A percentile compares a stretch with the other conserved stretches of the same genome.
phyloP scores from a whole-genome alignment of 1,139 yeast genomes.

The Pichia kudriavzevii region DNA sequence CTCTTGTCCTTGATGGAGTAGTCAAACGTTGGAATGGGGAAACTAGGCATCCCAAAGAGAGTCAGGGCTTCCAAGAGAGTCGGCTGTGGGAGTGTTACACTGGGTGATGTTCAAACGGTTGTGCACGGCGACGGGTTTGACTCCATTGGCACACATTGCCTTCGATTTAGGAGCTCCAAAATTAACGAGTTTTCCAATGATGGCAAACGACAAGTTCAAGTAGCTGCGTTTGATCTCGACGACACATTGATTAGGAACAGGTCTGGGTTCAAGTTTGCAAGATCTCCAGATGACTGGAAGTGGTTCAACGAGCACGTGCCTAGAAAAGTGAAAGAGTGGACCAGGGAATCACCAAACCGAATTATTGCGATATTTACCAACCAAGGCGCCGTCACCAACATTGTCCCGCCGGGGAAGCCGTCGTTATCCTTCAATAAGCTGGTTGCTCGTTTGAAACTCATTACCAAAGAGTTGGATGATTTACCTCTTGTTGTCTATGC shows the following conservation, averaged over 20 bases:
- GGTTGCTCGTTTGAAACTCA: slow-evolving; percentile 15
- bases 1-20: too few species aligned
- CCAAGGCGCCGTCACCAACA: slow-evolving; percentile 61
- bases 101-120: background rate
- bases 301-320: slow-evolving; percentile 34
- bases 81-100: background rate
- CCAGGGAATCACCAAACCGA: slow-evolving; percentile 5
- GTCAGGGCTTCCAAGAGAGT: background rate
- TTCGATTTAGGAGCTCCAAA: slow-evolving; percentile 6
- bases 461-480: slow-evolving; percentile 16
- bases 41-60: too few species aligned
- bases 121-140: slow-evolving; percentile 3
- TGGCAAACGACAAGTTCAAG: slow-evolving; percentile 4
- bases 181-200: background rate
- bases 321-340: background rate
- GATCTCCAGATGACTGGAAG: slow-evolving; percentile 61
- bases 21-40: too few species aligned
- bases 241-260: slow-evolving; percentile 59
- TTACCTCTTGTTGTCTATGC: slow-evolving; percentile 51
- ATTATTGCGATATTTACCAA: slow-evolving; percentile 65
- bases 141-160: slow-evolving; percentile 15
- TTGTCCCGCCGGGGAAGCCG: slow-evolving; percentile 12
- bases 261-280: slow-evolving; percentile 48
- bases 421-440: slow-evolving; percentile 27
- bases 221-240: slow-evolving; percentile 76